Base-by-base conservation (phyloP, 2,329 filamentous ascomycete species). In the Macrophomina pseudophaseolina region DNA sequence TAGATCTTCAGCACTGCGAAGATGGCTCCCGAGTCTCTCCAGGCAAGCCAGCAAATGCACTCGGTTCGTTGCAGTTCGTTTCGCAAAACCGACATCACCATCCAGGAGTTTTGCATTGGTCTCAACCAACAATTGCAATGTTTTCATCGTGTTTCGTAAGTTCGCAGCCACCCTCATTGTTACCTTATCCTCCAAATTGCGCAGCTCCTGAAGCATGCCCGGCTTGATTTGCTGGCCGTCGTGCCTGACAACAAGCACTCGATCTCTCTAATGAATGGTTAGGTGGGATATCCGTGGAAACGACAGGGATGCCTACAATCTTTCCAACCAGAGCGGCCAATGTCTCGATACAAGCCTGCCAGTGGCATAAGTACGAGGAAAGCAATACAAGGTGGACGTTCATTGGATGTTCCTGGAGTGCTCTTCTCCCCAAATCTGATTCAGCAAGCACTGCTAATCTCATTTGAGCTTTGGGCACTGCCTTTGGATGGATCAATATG, bases 371-470 rank as follows among this genome's bases (percentile, higher is more conserved):
- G 33, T 65, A 69, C 2, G 67, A 65, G 14, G 66, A 65, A 28
- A 69, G 16, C 18, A 68, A 38, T 1, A 69, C 32, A n/a, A 68
- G 33, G 40, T 67, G 68, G 5, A 68, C 30, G 35, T 67, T 67
- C 58, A 68, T 33, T 2, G 68, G 64, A 42, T 68, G 56, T 52
- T 51, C 23, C 18, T 2, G 16, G 23, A 68, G 63, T 12, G 5
- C 9, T 51, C 18, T 44, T n/a, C 0, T 53, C 18, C 12, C 11
- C 14, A n/a, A n/a, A n/a, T n/a, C n/a, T 42, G 35, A 28, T 14
- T 66, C 49, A 23, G 62, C 48, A 30, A 16, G 12, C 5, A 23
- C 38, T 42, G 66, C 68, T 3, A 68, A 49, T 35, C 68, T 30
- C 23, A n/a, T 38, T 35, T 66, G 66, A 6, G 59, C 62, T n/a